Conservation (phyloP, 352 stramenopile species). For the Elongisporangium anandrum region DNA sequence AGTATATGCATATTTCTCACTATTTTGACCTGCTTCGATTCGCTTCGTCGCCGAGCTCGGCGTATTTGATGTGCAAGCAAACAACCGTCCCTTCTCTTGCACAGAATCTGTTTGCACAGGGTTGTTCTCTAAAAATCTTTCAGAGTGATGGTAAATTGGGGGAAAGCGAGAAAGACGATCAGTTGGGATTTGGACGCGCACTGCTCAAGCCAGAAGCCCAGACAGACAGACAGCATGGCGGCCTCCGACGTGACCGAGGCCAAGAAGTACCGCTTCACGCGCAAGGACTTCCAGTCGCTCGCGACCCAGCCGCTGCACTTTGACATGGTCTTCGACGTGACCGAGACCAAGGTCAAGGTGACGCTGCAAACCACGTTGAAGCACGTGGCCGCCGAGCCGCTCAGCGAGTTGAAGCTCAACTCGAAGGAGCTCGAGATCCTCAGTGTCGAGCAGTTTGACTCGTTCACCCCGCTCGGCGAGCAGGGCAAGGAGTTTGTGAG, state of each 20-base stretch:
- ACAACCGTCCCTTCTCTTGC: not conserved
- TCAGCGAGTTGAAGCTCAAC: conserved; percentile 66
- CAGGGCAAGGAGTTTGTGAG: conserved; percentile 41
- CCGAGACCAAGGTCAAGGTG: conserved; percentile 50
- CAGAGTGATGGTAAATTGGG: not conserved
- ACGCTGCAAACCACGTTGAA: conserved; percentile 68
- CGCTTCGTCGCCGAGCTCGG: not conserved
- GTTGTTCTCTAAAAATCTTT: not conserved
- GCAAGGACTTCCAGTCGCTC: conserved; percentile 59
- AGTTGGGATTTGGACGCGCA: not conserved
- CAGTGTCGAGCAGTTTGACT: conserved; percentile 45
- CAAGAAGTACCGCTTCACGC: conserved; percentile 77
- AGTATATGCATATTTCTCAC: not conserved
- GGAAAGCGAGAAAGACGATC: not conserved
- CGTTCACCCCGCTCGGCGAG: conserved; percentile 35
- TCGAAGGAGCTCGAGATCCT: conserved; percentile 68
- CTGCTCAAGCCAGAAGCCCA: not conserved
- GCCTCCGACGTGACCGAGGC: not conserved
- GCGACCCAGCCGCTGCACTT: conserved; percentile 69
- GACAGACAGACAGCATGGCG: not conserved
- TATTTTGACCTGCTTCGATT: not conserved
- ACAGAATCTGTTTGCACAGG: not conserved
- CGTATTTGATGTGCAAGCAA: not conserved
- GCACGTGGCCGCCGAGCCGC: conserved; percentile 29
- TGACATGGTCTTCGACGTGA: conserved; percentile 81